Evolutionary conservation across 2,329 filamentous ascomycete species (phyloP).

Genomic region (Talaromyces rugulosus): DNA sequence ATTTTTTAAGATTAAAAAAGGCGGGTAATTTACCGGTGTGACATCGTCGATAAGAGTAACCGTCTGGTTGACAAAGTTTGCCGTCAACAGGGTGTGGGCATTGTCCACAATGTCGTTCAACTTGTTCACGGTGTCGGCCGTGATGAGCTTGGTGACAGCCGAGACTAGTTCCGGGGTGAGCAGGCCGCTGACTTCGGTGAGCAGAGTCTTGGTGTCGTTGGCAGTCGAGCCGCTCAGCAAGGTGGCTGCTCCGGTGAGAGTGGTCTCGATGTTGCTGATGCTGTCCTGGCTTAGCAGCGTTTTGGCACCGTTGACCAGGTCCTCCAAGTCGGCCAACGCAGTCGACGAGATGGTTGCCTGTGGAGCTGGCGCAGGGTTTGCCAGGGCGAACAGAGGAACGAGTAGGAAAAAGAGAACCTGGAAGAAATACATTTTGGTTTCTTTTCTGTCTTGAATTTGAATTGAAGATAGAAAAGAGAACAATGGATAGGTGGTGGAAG

Average conservation of each 20-base stretch:
- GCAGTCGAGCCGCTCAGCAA: constrained; percentile 25
- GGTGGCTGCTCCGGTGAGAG: constrained; percentile 12
- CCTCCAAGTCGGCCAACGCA: constrained; percentile 19
- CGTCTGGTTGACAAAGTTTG: constrained; percentile 26
- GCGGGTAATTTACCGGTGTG: constrained; percentile 23
- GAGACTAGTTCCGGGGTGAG: constrained; percentile 23
- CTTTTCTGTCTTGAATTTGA: neutral
- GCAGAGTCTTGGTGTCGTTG: constrained; percentile 23
- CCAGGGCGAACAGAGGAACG: constrained; percentile 6
- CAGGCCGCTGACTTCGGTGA: constrained; percentile 25
- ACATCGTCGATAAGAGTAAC: constrained; percentile 29
- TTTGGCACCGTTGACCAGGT: constrained; percentile 23
- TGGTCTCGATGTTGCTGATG: constrained; percentile 13
- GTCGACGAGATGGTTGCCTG: constrained; percentile 15
- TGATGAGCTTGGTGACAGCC: constrained; percentile 21
- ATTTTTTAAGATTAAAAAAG: neutral
- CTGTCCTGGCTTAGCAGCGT: constrained; percentile 21
- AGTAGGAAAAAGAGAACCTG: constrained; percentile 6
- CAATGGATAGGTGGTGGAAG: neutral
- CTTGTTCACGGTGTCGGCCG: constrained; percentile 19
- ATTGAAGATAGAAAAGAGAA: neutral
- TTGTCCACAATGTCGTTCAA: constrained; percentile 24
- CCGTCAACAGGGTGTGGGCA: constrained; percentile 22
- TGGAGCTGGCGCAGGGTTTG: constrained; percentile 7
- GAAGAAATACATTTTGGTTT: constrained; percentile 5